Evolutionary conservation across 2,329 filamentous ascomycete genomes (phyloP), one percentile per base, ranked within the genome.

Genomic region (Zymoseptoria brevis): DNA sequence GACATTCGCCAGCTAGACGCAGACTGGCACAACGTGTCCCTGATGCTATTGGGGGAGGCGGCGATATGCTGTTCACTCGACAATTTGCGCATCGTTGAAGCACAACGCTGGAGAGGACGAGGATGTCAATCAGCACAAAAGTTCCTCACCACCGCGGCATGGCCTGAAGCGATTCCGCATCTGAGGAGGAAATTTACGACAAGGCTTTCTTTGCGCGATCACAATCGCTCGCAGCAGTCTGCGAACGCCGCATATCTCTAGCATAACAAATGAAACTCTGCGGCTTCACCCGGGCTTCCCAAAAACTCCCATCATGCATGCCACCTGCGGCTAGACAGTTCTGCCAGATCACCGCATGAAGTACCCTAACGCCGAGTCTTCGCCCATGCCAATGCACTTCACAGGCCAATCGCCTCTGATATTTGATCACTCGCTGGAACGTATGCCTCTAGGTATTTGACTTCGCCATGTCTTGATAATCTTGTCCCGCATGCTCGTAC

Each of bases 401-500:
- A 41, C 11, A 41, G 35, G 24, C 24, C 7, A 1, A 26, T 26
- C 24, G 24, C 24, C 7, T 26, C 24, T 26, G 24, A 8, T 26
- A 3, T 5, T 5, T 26, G 24, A 26, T 22, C 21, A 8, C 24
- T 26, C 24, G 24, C 24, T 26, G 24, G 24, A 26, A 26, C 24
- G 24, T 26, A 26, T 26, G 24, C 24, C 24, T 26, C 24, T 26
- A 64, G 26, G 58, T 24, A 30, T 56, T 62, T 26, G 54, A 66
- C 59, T 69, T 70, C 16, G 66, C 60, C 19, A 55, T 59, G 48
- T 90, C 87, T 57, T 87, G 79, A 69, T 92, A 92, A 57, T 88
- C 85, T 64, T 84, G 80, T 11, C 81, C 81, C 0, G 88, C 87
- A 26, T 83, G 85, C 75, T 90, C 88, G 71, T 94, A 94, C 68